Evolutionary conservation across 345 rosid species (phyloP).

Genomic region (Populus pruinosa): DNA sequence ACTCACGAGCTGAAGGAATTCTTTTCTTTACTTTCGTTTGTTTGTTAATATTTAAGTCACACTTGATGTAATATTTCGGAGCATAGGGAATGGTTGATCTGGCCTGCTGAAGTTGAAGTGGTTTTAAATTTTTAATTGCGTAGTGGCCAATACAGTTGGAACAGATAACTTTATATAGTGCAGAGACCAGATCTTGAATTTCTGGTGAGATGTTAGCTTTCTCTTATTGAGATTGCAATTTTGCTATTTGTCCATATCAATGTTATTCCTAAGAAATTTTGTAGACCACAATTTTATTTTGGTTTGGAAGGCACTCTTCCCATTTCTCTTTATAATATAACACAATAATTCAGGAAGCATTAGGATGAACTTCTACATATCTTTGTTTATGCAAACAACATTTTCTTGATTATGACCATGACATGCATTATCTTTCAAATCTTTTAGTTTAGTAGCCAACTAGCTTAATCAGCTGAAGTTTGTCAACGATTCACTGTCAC

Average conservation of each 20-base stretch:
- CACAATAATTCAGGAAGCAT: constrained; percentile 2
- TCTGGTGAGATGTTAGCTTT: constrained; percentile 15
- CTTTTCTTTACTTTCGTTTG: no score
- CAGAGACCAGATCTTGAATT: constrained; percentile 8
- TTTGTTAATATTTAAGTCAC: constrained; percentile 3
- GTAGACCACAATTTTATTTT: background rate
- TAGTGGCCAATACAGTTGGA: constrained; percentile 19
- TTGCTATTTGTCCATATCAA: constrained; percentile 16
- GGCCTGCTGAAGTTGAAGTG: constrained; percentile 4
- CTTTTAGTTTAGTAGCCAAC: constrained; percentile 23
- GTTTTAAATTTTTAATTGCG: background rate
- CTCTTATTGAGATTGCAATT: background rate
- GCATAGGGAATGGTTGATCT: background rate
- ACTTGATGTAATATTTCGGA: background rate
- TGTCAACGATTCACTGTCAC: constrained; percentile 29
- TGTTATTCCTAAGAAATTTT: background rate
- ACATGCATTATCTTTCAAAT: constrained; percentile 24
- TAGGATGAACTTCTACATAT: background rate
- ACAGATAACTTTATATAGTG: constrained; percentile 4
- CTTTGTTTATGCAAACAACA: background rate
- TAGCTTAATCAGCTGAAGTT: constrained; percentile 1
- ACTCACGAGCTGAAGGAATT: background rate
- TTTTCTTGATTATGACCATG: background rate
- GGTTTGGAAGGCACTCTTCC: background rate
- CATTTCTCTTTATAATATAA: background rate